Conservation (phyloP, 371 early-diverging fungal genomes). For the Mortierella sp. region DNA sequence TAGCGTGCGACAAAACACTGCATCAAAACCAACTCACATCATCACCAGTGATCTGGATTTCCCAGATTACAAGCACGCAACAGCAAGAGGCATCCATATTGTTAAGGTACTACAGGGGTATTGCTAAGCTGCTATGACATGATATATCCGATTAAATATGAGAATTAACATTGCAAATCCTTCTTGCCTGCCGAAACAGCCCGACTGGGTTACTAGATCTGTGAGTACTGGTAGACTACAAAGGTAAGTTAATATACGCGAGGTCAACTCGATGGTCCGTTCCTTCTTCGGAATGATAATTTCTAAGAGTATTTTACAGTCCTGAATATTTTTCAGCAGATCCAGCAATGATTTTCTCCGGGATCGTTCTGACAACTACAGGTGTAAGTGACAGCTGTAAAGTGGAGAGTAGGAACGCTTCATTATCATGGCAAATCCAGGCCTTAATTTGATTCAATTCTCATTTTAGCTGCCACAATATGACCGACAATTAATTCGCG, state of each 20-base stretch:
- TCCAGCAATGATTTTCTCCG: slow-evolving; percentile 69
- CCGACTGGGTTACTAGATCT: slow-evolving; percentile 57
- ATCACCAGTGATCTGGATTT: slow-evolving; percentile 45
- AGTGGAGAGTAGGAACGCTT: not conserved
- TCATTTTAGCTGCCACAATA: slow-evolving; percentile 60
- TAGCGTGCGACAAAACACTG: not conserved
- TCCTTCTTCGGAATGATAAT: too few relatives aligned
- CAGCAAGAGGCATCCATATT: slow-evolving; percentile 46
- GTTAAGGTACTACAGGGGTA: slow-evolving; percentile 25
- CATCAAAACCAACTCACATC: slow-evolving; percentile 38
- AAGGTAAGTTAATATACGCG: slow-evolving; percentile 45
- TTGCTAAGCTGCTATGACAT: not conserved
- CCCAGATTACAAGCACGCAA: slow-evolving; percentile 44
- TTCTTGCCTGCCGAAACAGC: slow-evolving; percentile 36
- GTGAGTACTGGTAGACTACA: slow-evolving; percentile 51
- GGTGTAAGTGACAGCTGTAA: slow-evolving; percentile 49
- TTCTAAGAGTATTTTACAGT: slow-evolving; percentile 35
- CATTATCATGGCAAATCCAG: not conserved
- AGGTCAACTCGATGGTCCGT: not conserved
- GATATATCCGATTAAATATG: too few relatives aligned
- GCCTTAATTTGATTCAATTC: not conserved
- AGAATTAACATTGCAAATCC: too few relatives aligned
- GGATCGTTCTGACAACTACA: slow-evolving; percentile 63
- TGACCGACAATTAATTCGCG: slow-evolving; percentile 64
- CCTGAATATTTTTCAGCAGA: slow-evolving; percentile 65